Conservation (phyloP, 139 green algal species). For the Closterium sp. region DNA sequence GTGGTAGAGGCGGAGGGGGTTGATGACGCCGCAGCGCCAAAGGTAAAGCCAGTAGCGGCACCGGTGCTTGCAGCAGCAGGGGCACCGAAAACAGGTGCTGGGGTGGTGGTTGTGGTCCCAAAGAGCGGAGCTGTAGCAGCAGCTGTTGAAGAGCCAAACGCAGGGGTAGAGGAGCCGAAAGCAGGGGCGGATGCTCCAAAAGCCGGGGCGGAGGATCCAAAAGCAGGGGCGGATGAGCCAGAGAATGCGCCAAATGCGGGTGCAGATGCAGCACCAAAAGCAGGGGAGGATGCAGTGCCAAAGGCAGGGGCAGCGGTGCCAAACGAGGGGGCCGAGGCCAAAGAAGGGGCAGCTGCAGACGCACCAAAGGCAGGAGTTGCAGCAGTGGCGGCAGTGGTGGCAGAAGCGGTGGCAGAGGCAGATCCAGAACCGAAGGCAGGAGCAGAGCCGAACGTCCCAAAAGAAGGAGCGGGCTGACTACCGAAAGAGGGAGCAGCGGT, state of each 20-base stretch:
- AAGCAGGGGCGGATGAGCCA: background rate
- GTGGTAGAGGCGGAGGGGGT: background rate
- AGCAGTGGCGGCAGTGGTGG: background rate
- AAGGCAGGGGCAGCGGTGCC: background rate
- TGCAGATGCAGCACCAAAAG: background rate
- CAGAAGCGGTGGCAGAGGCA: background rate
- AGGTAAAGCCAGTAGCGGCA: background rate
- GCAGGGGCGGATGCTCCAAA: background rate
- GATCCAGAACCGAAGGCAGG: background rate
- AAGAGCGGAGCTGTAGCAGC: background rate
- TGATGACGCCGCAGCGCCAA: background rate
- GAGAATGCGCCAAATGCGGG: background rate
- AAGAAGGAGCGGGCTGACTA: background rate
- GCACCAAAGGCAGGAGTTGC: background rate
- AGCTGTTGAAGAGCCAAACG: background rate
- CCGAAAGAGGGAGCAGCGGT: background rate
- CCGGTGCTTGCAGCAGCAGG: background rate
- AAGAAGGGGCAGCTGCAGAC: background rate
- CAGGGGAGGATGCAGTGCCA: too few species aligned
- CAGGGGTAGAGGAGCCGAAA: too few species aligned
- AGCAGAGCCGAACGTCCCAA: background rate
- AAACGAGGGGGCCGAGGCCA: background rate
- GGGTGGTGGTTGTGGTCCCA: background rate
- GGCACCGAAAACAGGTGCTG: background rate
- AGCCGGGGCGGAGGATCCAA: background rate